A percentile compares a stretch with the other conserved stretches of the same genome.
Evolutionary conservation across 139 green algal genomes (phyloP).

Genomic region (Chlorella sorokiniana): DNA sequence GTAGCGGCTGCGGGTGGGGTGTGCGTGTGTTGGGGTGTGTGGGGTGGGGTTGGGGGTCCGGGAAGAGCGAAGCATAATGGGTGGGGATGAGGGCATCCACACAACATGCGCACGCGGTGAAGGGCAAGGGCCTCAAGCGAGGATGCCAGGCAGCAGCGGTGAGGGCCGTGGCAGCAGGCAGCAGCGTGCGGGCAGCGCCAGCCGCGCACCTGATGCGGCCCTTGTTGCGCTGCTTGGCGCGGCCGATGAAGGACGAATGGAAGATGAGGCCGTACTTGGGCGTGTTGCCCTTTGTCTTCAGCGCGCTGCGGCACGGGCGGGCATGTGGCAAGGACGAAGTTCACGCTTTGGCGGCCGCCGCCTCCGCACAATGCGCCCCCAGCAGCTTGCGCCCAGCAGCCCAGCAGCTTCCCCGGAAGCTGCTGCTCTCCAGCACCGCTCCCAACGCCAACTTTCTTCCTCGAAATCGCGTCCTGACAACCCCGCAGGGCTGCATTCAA

Average conservation of each 20-base stretch:
- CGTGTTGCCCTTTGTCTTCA: constrained; percentile 99
- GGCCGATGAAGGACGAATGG: constrained; percentile 97
- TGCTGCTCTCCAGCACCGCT: no score
- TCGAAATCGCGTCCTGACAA: no score
- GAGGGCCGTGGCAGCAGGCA: neutral
- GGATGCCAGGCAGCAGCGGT: neutral
- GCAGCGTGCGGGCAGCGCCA: neutral
- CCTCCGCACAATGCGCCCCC: no score
- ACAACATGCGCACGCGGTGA: no score
- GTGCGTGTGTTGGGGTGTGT: no score
- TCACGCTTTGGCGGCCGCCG: no score
- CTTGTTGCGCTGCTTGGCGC: constrained; percentile 96
- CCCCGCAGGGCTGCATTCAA: no score
- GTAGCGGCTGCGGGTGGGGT: constrained; percentile 70
- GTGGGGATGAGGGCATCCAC: neutral
- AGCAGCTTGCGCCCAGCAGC: no score
- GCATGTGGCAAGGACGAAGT: neutral
- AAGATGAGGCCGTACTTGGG: constrained; percentile 99
- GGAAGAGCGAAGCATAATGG: neutral
- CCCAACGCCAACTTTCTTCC: no score
- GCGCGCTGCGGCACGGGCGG: constrained; percentile 61
- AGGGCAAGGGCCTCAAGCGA: neutral
- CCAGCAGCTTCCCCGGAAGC: no score
- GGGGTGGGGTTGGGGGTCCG: neutral
- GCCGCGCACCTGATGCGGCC: constrained; percentile 83